Evolutionary conservation across 2,329 filamentous ascomycete genomes (phyloP).

Genomic region (Botrytis tulipae): DNA sequence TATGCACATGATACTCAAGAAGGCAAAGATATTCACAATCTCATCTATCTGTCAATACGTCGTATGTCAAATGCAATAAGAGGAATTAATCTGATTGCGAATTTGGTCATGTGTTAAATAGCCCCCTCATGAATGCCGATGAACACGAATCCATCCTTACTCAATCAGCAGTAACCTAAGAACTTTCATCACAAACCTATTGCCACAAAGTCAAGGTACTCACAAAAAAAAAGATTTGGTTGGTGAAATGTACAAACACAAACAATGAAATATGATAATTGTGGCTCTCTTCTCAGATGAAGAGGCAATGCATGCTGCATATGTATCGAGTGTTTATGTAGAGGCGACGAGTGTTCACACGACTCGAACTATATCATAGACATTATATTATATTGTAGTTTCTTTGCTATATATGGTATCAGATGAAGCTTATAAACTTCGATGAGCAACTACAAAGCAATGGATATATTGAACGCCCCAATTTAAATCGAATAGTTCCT

Average conservation of each 20-base stretch:
- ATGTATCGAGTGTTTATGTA: background rate
- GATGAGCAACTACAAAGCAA: constrained; percentile 11
- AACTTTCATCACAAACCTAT: background rate
- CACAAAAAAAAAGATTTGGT: background rate
- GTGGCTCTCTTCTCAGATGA: background rate
- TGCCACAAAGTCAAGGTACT: background rate
- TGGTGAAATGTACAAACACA: no score
- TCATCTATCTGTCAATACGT: background rate
- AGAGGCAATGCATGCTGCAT: background rate
- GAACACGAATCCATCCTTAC: background rate
- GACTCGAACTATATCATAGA: background rate
- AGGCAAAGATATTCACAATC: background rate
- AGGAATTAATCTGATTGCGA: background rate
- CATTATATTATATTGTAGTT: background rate
- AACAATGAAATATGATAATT: background rate
- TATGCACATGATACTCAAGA: background rate
- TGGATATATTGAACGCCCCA: constrained; percentile 16
- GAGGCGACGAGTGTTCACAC: background rate
- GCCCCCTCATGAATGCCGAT: background rate
- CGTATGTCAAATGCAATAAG: background rate
- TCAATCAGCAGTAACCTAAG: background rate
- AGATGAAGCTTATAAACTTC: background rate
- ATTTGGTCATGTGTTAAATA: background rate
- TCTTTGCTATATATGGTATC: background rate
- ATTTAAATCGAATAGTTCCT: background rate